phyloP scores from a whole-genome alignment of 176 grass and related monocot genomes.

The Avena atlantica region DNA sequence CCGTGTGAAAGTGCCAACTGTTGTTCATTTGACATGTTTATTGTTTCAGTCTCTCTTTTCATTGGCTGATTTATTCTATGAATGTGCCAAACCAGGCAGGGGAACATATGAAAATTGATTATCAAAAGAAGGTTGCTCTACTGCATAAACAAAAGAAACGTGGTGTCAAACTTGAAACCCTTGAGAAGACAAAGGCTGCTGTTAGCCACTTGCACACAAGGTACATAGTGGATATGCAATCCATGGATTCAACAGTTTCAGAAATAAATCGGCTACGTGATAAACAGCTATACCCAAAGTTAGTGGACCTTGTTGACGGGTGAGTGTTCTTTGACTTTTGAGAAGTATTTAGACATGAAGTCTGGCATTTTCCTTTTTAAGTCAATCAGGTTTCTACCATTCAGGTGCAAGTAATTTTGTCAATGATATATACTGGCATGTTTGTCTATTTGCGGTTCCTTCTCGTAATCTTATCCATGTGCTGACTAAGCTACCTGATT shows the following conservation, averaged over 20 bases:
- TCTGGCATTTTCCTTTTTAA: constrained; percentile 12
- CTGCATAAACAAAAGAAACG: constrained; percentile 90
- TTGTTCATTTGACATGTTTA: constrained; percentile 12
- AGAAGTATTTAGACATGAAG: constrained; percentile 24
- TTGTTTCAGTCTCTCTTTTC: constrained; percentile 26
- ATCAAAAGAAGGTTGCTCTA: constrained; percentile 90
- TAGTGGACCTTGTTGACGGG: constrained; percentile 78
- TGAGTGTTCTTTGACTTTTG: constrained; percentile 53
- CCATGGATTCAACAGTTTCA: constrained; percentile 93
- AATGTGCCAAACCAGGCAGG: constrained; percentile 65
- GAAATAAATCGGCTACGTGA: constrained; percentile 85
- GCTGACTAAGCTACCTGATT: constrained; percentile 20
- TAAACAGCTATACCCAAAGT: constrained; percentile 71
- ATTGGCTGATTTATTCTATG: constrained; percentile 26
- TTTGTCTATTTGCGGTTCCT: not conserved
- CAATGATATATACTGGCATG: constrained; percentile 29
- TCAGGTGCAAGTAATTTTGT: constrained; percentile 18
- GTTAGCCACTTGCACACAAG: constrained; percentile 97
- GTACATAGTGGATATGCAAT: constrained; percentile 97
- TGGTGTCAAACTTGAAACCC: constrained; percentile 72
- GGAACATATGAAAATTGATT: constrained; percentile 97
- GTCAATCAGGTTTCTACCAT: not conserved
- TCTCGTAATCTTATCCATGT: constrained; percentile 26
- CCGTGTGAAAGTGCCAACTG: not conserved
- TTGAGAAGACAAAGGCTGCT: constrained; percentile 92